A percentile compares a stretch with the other conserved stretches of the same genome.
Evolutionary conservation across 768 basidiomycete species (phyloP).

Genomic region (Coprinopsis sp.): DNA sequence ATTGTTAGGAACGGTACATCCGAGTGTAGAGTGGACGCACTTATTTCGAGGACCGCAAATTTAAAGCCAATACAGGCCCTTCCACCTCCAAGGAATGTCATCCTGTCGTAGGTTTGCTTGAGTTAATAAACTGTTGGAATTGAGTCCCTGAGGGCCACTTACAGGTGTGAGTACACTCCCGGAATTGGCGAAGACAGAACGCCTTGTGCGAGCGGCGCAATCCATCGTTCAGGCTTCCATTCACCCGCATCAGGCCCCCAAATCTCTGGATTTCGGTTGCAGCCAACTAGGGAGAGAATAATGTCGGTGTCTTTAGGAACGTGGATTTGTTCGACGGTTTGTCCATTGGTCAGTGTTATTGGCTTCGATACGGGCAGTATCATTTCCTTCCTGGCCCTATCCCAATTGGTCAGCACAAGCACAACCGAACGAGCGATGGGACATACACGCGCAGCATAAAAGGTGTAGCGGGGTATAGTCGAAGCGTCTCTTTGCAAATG

Average conservation of each 20-base stretch:
- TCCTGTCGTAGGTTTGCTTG: conserved; percentile 19
- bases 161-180: conserved; percentile 41
- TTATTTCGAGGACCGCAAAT: conserved; percentile 51
- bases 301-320: conserved; percentile 35
- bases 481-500: conserved; percentile 35
- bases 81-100: conserved; percentile 18
- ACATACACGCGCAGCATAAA: conserved; percentile 17
- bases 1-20: neutral
- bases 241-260: conserved; percentile 35
- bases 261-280: conserved; percentile 10
- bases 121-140: neutral
- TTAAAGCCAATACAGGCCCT: conserved; percentile 38
- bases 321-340: conserved; percentile 28
- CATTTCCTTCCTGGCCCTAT: conserved; percentile 9
- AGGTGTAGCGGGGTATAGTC: conserved; percentile 27
- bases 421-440: neutral
- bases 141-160: conserved; percentile 6
- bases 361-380: conserved; percentile 33
- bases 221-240: conserved; percentile 50
- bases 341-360: conserved; percentile 26
- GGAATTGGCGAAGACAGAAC: conserved; percentile 33
- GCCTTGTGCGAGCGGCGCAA: conserved; percentile 23
- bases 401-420: neutral
- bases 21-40: conserved; percentile 24
- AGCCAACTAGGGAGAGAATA: neutral